Conservation (phyloP, 805 yeast species). For the Ogataea glucozyma region DNA sequence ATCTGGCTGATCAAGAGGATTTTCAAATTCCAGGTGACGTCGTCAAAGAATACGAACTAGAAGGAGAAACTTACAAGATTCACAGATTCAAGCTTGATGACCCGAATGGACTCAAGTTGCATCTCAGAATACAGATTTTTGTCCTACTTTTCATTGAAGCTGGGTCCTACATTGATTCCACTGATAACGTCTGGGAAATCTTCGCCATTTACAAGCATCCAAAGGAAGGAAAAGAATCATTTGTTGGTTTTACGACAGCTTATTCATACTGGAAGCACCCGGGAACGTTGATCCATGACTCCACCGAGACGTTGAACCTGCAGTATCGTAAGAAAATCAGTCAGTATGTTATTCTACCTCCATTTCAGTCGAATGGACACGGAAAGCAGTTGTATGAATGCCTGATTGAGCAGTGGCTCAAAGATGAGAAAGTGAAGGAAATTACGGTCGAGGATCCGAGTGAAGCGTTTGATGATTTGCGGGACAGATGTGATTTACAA, state of each 20-base stretch:
- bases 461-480: slow-evolving; percentile 85
- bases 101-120: slow-evolving; percentile 50
- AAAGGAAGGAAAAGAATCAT: slow-evolving; percentile 38
- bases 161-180: slow-evolving; percentile 79
- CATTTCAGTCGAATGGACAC: slow-evolving; percentile 70
- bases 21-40: slow-evolving; percentile 35
- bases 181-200: slow-evolving; percentile 80
- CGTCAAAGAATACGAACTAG: slow-evolving; percentile 35
- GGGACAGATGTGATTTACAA: slow-evolving; percentile 78
- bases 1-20: slow-evolving; percentile 48
- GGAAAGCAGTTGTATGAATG: slow-evolving; percentile 68
- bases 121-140: slow-evolving; percentile 72
- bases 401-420: slow-evolving; percentile 56
- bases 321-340: slow-evolving; percentile 72
- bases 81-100: slow-evolving; percentile 49
- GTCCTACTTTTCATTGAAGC: slow-evolving; percentile 89
- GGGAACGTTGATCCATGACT: slow-evolving; percentile 53
- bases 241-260: slow-evolving; percentile 80
- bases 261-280: slow-evolving; percentile 82
- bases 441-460: slow-evolving; percentile 94
- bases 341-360: slow-evolving; percentile 84
- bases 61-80: slow-evolving; percentile 48
- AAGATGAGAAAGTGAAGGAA: slow-evolving; percentile 56
- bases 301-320: slow-evolving; percentile 29
- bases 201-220: slow-evolving; percentile 51